These are phyloP conservation scores for Ascosphaera apis DNA, from an alignment of 2,329 filamentous ascomycete species.

Conservation along the genomic window DNA sequence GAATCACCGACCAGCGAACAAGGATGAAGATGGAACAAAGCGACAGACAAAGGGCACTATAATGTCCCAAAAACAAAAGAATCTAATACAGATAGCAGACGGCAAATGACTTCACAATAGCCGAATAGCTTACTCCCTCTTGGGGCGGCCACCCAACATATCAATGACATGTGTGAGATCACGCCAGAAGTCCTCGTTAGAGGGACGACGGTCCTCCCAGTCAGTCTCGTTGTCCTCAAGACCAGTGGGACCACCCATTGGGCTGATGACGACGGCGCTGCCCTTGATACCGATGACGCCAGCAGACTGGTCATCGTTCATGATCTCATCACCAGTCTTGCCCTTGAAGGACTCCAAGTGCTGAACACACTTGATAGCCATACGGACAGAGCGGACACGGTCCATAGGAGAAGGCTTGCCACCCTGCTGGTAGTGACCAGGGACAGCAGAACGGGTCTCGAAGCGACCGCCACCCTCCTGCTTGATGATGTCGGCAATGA, in stretches of 20 bases:
- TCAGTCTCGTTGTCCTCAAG: slow-evolving; percentile 75
- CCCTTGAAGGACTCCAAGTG: slow-evolving; percentile 61
- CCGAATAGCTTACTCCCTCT: slow-evolving; percentile 8
- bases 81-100: background rate
- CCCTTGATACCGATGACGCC: slow-evolving; percentile 83
- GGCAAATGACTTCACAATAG: slow-evolving; percentile 9
- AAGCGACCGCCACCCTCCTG: slow-evolving; percentile 83
- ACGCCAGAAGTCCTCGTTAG: slow-evolving; percentile 57
- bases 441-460: slow-evolving; percentile 75
- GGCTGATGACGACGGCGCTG: slow-evolving; percentile 66
- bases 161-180: slow-evolving; percentile 61
- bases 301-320: slow-evolving; percentile 47
- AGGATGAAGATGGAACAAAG: background rate
- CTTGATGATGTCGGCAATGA: slow-evolving; percentile 87
- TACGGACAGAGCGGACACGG: slow-evolving; percentile 68
- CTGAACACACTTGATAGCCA: slow-evolving; percentile 86
- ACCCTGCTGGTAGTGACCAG: slow-evolving; percentile 85
- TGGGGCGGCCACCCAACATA: slow-evolving; percentile 51
- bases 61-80: slow-evolving; percentile 11
- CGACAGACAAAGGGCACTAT: background rate
- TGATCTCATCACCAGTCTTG: slow-evolving; percentile 42
- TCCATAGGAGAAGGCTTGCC: slow-evolving; percentile 91
- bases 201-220: slow-evolving; percentile 74
- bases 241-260: slow-evolving; percentile 38
- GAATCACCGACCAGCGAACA: background rate